Conservation (phyloP, 352 stramenopile genomes). For the Globisporangium cystogenes region DNA sequence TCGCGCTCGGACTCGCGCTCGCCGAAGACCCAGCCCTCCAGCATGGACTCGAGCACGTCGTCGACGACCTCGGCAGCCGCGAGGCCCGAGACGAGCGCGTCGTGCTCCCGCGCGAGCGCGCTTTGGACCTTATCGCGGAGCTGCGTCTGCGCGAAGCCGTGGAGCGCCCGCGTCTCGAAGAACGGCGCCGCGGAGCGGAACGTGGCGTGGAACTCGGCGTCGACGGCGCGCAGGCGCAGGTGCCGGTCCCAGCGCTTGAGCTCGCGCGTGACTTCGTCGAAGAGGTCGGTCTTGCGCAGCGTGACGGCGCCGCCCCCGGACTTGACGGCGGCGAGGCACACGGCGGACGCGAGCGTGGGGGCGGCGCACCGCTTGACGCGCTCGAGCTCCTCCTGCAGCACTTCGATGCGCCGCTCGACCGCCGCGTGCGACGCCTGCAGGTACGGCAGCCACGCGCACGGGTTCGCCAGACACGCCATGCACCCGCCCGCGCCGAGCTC, state of each 20-base stretch:
- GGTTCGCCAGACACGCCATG: constrained; percentile 73
- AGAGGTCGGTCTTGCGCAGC: constrained; percentile 61
- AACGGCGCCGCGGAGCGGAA: constrained; percentile 74
- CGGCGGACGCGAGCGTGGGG: constrained; percentile 35
- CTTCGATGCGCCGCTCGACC: constrained; percentile 53
- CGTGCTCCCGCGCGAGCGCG: constrained; percentile 85
- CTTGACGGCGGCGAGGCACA: constrained; percentile 63
- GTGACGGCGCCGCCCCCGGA: constrained; percentile 37
- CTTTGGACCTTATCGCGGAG: constrained; percentile 68
- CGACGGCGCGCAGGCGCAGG: constrained; percentile 70
- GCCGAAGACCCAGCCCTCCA: constrained; percentile 96
- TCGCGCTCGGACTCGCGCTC: constrained; percentile 80
- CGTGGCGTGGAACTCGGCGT: constrained; percentile 90
- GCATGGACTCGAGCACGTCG: constrained; percentile 92
- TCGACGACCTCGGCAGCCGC: constrained; percentile 90
- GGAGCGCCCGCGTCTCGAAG: constrained; percentile 88
- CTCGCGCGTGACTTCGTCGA: constrained; percentile 67
- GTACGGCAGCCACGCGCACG: constrained; percentile 62
- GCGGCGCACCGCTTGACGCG: constrained; percentile 57
- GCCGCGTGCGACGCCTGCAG: constrained; percentile 42
- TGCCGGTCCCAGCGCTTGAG: constrained; percentile 67
- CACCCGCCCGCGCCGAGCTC: constrained; percentile 71
- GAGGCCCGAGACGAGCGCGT: constrained; percentile 80
- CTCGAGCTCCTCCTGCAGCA: constrained; percentile 63
- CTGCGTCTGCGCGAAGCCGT: constrained; percentile 88